Conservation (phyloP, 495 filamentous ascomycete genomes). For the Letharia lupina region DNA sequence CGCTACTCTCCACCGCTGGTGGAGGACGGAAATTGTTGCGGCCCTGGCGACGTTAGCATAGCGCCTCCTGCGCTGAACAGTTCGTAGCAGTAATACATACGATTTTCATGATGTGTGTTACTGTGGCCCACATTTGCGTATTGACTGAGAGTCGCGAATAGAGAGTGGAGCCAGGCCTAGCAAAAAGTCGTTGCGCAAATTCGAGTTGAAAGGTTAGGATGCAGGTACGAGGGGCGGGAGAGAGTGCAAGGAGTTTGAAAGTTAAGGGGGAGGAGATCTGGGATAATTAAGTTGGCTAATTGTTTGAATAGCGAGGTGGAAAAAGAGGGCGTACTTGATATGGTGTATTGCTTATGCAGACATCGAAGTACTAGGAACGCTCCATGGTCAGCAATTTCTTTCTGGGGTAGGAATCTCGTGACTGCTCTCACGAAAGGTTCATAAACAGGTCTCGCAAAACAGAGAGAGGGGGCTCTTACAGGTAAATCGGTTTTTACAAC, state of each 20-base stretch:
- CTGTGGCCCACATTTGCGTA: conserved; percentile 87
- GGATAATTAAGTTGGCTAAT: background rate
- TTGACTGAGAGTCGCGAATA: conserved; percentile 85
- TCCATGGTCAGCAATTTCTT: background rate
- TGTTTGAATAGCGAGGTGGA: background rate
- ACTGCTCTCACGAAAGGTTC: background rate
- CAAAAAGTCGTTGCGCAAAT: conserved; percentile 68
- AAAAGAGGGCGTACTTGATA: conserved; percentile 49
- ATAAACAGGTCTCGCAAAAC: background rate
- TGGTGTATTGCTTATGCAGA: conserved; percentile 89
- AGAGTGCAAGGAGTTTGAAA: conserved; percentile 75
- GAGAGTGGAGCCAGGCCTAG: conserved; percentile 68
- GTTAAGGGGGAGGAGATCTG: conserved; percentile 85
- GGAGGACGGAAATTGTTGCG: conserved; percentile 93
- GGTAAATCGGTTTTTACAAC: conserved; percentile 87
- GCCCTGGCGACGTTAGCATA: conserved; percentile 25
- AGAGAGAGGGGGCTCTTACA: background rate
- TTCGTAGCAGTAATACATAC: conserved; percentile 24
- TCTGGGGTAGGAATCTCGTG: background rate
- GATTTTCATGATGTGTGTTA: conserved; percentile 85
- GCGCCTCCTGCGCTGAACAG: background rate
- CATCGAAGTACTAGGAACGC: conserved; percentile 55
- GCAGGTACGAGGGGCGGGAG: conserved; percentile 64
- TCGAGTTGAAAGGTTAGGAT: conserved; percentile 87
- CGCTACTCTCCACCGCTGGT: conserved; percentile 79